These are phyloP conservation scores for Athelia sp. DNA, from an alignment of 1,284 basidiomycete species.

Conservation along the genomic window DNA sequence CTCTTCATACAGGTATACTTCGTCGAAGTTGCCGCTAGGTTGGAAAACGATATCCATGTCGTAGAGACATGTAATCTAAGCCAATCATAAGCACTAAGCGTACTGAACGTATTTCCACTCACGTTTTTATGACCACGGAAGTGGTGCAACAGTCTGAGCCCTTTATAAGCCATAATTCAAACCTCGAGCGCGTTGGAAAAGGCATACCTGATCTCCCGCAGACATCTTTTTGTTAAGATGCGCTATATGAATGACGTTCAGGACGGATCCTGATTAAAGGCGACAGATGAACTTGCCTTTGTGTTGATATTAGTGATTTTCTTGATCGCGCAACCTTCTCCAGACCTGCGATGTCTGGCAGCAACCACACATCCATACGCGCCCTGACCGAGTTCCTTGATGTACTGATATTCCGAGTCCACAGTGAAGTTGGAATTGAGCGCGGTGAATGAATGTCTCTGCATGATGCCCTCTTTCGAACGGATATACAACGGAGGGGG, in stretches of 20 bases:
- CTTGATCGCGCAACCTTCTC: conserved; percentile 92
- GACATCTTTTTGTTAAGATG: conserved; percentile 91
- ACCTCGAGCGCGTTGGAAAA: neutral
- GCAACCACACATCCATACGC: conserved; percentile 92
- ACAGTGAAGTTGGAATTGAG: conserved; percentile 84
- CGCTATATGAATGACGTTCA: conserved; percentile 40
- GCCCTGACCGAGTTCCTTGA: conserved; percentile 94
- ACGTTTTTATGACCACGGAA: conserved; percentile 98
- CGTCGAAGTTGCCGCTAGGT: conserved; percentile 85
- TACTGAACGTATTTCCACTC: conserved; percentile 10
- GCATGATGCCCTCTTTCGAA: too few relatives aligned
- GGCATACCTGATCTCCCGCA: conserved; percentile 85
- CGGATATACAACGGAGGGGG: too few relatives aligned
- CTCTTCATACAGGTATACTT: conserved; percentile 97
- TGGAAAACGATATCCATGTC: conserved; percentile 97
- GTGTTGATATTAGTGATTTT: conserved; percentile 98
- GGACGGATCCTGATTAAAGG: neutral
- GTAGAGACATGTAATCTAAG: conserved; percentile 85
- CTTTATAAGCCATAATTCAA: conserved; percentile 8
- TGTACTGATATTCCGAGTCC: conserved; percentile 88
- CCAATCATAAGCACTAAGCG: conserved; percentile 8
- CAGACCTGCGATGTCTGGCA: conserved; percentile 78
- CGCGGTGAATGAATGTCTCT: conserved; percentile 72
- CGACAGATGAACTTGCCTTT: conserved; percentile 50
- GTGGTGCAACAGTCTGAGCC: conserved; percentile 78